phyloP scores from a whole-genome alignment of 352 stramenopile genomes.

The Thraustotheca clavata region DNA sequence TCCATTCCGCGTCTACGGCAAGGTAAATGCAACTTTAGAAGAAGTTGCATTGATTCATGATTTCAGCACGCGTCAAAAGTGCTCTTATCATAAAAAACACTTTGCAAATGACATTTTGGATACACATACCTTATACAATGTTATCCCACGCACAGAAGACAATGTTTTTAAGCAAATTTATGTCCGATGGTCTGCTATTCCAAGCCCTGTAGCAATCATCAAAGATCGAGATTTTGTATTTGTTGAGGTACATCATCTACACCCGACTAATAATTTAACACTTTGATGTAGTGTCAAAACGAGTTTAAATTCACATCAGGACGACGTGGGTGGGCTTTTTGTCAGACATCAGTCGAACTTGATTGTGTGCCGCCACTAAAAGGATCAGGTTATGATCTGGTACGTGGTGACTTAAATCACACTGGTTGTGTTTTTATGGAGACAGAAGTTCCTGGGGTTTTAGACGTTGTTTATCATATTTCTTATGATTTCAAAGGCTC shows the following conservation, averaged over 20 bases:
- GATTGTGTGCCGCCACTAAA: neutral
- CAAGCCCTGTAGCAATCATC: slow-evolving; percentile 25
- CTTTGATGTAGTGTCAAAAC: slow-evolving; percentile 20
- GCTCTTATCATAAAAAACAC: neutral
- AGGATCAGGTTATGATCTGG: neutral
- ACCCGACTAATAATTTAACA: neutral
- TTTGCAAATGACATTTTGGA: slow-evolving; percentile 9
- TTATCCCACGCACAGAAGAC: neutral
- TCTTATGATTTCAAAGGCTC: slow-evolving; percentile 12
- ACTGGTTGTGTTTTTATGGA: slow-evolving; percentile 17
- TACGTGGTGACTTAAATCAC: slow-evolving; percentile 16
- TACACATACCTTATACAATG: neutral
- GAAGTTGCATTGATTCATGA: slow-evolving; percentile 15
- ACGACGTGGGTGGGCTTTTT: slow-evolving; percentile 14
- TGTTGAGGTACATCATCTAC: neutral
- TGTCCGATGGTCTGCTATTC: slow-evolving; percentile 60
- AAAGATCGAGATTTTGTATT: slow-evolving; percentile 26
- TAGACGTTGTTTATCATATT: slow-evolving; percentile 5
- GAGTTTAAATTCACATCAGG: slow-evolving; percentile 13
- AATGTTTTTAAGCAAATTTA: slow-evolving; percentile 73
- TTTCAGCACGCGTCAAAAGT: slow-evolving; percentile 5
- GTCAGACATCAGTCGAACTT: slow-evolving; percentile 11
- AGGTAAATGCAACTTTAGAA: slow-evolving; percentile 9
- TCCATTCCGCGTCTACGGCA: slow-evolving; percentile 4
- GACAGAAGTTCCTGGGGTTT: neutral